These are phyloP conservation scores for Aureobasidium melanogenum DNA, from an alignment of 2,329 filamentous ascomycete species.

Conservation along the genomic window DNA sequence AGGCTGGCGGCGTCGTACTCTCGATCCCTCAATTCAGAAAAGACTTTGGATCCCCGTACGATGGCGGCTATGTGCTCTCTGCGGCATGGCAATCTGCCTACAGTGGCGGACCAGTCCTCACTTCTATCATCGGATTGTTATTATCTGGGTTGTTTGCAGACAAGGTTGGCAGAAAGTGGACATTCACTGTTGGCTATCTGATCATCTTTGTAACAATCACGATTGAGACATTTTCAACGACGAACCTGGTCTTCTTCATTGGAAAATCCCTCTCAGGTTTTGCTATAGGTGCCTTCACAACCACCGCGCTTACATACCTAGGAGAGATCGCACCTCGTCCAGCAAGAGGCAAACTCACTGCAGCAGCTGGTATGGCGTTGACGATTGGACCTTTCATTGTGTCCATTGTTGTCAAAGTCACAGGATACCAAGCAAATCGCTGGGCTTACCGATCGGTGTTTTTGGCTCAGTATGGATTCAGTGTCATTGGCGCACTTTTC, in stretches of 20 bases:
- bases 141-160: conserved; percentile 30
- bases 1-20: conserved; percentile 33
- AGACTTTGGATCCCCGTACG: conserved; percentile 34
- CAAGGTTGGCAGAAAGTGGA: conserved; percentile 27
- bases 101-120: conserved; percentile 34
- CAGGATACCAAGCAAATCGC: conserved; percentile 27
- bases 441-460: conserved; percentile 38
- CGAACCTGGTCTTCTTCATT: conserved; percentile 33
- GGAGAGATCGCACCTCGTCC: conserved; percentile 32
- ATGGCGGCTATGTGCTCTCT: conserved; percentile 31
- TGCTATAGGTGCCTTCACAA: conserved; percentile 31
- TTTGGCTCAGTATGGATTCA: conserved; percentile 34
- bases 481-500: conserved; percentile 23
- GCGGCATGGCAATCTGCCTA: conserved; percentile 40
- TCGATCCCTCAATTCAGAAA: conserved; percentile 38
- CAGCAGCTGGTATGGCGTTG: conserved; percentile 33
- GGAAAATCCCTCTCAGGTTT: conserved; percentile 38
- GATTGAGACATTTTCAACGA: conserved; percentile 34
- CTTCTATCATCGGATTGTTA: conserved; percentile 27
- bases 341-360: conserved; percentile 30
- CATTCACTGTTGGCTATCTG: conserved; percentile 28
- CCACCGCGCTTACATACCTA: conserved; percentile 32
- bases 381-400: conserved; percentile 33
- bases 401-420: conserved; percentile 18
- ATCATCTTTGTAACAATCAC: conserved; percentile 32